phyloP scores from a whole-genome alignment of 148 eudicot species.

The Arbutus unedo region DNA sequence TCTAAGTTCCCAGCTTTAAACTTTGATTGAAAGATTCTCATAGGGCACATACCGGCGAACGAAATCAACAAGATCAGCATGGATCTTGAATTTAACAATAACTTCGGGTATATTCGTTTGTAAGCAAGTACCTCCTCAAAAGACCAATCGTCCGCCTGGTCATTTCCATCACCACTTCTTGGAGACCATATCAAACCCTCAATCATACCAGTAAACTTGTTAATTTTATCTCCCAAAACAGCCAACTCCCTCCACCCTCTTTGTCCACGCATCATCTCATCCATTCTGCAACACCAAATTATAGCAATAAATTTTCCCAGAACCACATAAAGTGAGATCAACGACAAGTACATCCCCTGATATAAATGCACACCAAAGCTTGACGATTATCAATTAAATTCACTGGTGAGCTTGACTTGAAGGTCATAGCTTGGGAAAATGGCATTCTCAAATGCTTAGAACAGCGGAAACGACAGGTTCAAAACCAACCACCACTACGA shows the following conservation, averaged over 20 bases:
- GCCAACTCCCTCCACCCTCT: conserved; percentile 99
- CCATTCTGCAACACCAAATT: conserved; percentile 69
- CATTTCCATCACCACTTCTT: conserved; percentile 60
- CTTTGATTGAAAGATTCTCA: not conserved
- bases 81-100: not conserved
- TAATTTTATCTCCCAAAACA: conserved; percentile 83
- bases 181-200: conserved; percentile 99
- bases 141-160: conserved; percentile 82
- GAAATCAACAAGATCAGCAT: not conserved
- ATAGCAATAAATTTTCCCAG: not conserved
- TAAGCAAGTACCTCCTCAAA: conserved; percentile 65
- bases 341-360: not conserved
- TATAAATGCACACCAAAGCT: not conserved
- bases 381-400: not conserved
- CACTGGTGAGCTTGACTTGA: not conserved
- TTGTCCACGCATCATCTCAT: conserved; percentile 99
- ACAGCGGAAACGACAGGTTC: not conserved
- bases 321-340: conserved; percentile 1
- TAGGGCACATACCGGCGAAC: conserved; percentile 6
- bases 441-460: not conserved
- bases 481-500: not conserved
- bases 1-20: not conserved
- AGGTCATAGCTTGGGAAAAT: not conserved
- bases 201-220: conserved; percentile 92
- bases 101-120: not conserved